Conservation (phyloP, 345 rosid species). For the Salix arbutifolia region DNA sequence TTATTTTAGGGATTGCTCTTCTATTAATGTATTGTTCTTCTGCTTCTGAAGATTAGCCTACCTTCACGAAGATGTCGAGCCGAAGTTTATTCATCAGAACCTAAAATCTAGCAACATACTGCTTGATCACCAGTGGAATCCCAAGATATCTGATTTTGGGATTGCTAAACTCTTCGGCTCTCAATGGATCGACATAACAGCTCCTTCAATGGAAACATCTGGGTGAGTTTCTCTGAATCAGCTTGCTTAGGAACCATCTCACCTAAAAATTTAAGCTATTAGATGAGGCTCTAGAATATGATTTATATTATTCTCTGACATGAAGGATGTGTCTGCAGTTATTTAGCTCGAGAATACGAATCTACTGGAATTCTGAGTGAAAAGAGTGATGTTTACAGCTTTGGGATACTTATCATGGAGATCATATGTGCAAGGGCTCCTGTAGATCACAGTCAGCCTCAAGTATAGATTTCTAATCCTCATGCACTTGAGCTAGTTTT, state of each 20-base stretch:
- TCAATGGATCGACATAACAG: constrained; percentile 6
- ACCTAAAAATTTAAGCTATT: too few species aligned
- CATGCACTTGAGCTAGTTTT: background rate
- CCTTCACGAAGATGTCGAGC: constrained; percentile 68
- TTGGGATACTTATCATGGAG: constrained; percentile 72
- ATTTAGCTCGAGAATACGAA: constrained; percentile 27
- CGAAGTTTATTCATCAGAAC: constrained; percentile 49
- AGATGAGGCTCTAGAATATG: too few species aligned
- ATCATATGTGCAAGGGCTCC: constrained; percentile 56
- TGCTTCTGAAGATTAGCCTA: constrained; percentile 56
- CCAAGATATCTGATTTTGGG: constrained; percentile 60
- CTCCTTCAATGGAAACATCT: constrained; percentile 16
- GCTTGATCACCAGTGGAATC: constrained; percentile 72
- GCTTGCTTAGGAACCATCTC: background rate
- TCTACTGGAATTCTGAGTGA: constrained; percentile 24
- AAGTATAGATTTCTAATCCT: constrained; percentile 23
- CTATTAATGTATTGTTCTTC: background rate
- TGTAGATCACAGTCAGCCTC: constrained; percentile 43
- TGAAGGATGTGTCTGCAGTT: constrained; percentile 23
- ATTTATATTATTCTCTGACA: too few species aligned
- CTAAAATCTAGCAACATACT: constrained; percentile 62
- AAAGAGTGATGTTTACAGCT: constrained; percentile 57
- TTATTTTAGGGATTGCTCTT: background rate
- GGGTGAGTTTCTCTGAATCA: constrained; percentile 17
- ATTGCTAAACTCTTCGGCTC: constrained; percentile 31